Evolutionary conservation across 768 basidiomycete genomes (phyloP), one percentile per base, ranked within the genome.

Genomic region (Austroboletus eburneus): DNA sequence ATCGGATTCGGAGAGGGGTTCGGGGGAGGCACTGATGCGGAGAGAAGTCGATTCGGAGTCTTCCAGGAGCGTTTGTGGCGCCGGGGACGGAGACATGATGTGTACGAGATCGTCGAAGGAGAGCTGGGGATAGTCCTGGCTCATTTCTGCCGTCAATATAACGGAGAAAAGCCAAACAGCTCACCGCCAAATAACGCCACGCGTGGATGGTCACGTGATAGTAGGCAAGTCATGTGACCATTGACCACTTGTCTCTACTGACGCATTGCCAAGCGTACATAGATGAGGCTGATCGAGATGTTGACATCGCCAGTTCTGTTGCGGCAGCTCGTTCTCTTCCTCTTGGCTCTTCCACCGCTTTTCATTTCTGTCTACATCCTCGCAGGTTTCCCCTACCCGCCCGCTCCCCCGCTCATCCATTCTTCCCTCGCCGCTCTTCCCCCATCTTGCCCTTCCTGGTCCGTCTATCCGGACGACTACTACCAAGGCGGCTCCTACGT

Each of bases 381-480:
- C 51, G 74, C 82, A 8, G 73, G 77, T 1, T 88, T 88, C 57
- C 86, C 87, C 2, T 68, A 71, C 44, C 76, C 81, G 0, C 83
- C 82, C 1, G 66, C 67, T 22, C 68, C 76, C 0, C 65, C 79
- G 3, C 55, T 63, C 34, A 63, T 85, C 3, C 71, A 84, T 46
- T 66, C 77, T 3, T 85, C 83, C 5, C 72, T 89, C 7, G 75
- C 82, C 3, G 76, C 75, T 24, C 72, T 87, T 10, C 80, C 83
- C 14, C 58, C 59, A 27, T 68, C 75, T 23, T 72, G 71, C 24
- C 74, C 75, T 18, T 78, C 79, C n/a, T 82, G 85, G 78, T 63
- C 73, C 9, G 77, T 91, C 42, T 91, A 91, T 58, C 81, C 85
- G 0, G 83, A 85, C 46, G 74, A 85, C 52, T 82, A 76, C 56